phyloP scores from a whole-genome alignment of 2,329 filamentous ascomycete species.

The Chaetomium strumarium region DNA sequence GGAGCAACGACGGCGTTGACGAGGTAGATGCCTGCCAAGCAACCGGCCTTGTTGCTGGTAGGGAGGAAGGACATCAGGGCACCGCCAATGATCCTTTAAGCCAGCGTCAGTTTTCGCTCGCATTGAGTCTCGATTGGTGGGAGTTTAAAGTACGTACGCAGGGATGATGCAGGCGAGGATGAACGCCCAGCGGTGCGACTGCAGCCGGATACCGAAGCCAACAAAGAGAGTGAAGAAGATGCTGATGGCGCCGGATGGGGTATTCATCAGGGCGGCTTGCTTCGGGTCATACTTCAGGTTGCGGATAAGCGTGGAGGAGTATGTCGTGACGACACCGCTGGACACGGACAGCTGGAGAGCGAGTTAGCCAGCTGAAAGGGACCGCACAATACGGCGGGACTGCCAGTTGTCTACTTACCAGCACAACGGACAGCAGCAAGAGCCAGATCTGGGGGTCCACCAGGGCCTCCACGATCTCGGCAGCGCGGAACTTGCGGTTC shows the following conservation, averaged over 20 bases:
- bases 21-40: conserved; percentile 45
- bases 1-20: conserved; percentile 45
- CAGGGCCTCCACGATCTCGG: conserved; percentile 48
- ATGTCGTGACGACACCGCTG: conserved; percentile 48
- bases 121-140: not conserved
- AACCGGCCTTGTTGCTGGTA: conserved; percentile 38
- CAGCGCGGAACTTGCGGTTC: conserved; percentile 46
- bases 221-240: conserved; percentile 47
- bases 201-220: conserved; percentile 39
- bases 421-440: conserved; percentile 42
- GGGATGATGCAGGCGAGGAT: conserved; percentile 44
- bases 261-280: conserved; percentile 47
- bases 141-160: conserved; percentile 31
- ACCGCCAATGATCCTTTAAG: conserved; percentile 39
- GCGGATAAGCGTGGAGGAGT: conserved; percentile 48
- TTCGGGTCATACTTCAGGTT: conserved; percentile 41
- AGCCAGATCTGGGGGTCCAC: conserved; percentile 48
- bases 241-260: conserved; percentile 47
- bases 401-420: conserved; percentile 32
- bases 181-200: conserved; percentile 46
- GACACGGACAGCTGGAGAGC: conserved; percentile 40
- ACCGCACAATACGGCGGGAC: too few relatives aligned
- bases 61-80: conserved; percentile 49
- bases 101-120: not conserved
- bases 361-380: conserved; percentile 17